Conservation (phyloP, 441 rosid species). For the Brassica hybrid region DNA sequence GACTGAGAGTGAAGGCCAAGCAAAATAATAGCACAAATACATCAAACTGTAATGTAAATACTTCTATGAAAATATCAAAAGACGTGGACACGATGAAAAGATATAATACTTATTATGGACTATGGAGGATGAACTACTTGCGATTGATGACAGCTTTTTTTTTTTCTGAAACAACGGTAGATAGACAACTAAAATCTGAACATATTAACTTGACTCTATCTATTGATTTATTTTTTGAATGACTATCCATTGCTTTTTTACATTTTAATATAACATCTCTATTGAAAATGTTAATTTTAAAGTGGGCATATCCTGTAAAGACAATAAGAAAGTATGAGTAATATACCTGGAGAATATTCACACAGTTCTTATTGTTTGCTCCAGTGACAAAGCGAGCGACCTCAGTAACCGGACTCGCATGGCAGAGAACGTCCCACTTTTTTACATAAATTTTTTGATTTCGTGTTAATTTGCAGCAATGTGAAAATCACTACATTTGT, state of each 20-base stretch:
- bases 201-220: neutral
- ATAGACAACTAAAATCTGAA: neutral
- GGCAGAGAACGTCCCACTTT: conserved; percentile 81
- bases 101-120: neutral
- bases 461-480: conserved; percentile 12
- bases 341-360: conserved; percentile 58
- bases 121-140: neutral
- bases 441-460: neutral
- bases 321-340: conserved; percentile 9
- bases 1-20: too few species aligned
- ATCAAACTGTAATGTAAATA: neutral
- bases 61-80: neutral
- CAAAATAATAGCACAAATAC: neutral
- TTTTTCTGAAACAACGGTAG: too few species aligned
- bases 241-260: neutral
- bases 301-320: neutral
- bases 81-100: neutral
- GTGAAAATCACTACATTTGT: neutral
- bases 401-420: conserved; percentile 51
- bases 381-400: conserved; percentile 53
- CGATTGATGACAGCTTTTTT: neutral
- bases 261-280: neutral
- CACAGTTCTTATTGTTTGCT: conserved; percentile 48
- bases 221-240: neutral
- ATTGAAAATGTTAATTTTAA: neutral